Conservation (phyloP, 2,329 filamentous ascomycete genomes). For the Sarocladium brachiariae region DNA sequence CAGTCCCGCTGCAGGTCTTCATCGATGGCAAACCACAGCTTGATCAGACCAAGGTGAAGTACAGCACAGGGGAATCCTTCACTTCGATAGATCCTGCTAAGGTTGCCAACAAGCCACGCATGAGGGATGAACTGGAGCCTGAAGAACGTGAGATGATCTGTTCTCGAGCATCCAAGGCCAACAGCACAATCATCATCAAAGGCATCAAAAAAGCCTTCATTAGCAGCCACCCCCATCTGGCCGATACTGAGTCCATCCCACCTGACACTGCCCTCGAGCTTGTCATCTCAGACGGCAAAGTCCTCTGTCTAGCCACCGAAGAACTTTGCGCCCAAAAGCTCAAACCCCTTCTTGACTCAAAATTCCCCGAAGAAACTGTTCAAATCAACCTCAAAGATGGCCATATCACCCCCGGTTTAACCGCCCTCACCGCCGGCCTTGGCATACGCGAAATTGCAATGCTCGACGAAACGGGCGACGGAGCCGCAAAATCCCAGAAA, state of each 20-base stretch:
- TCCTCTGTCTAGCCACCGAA: background rate
- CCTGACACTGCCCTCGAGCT: background rate
- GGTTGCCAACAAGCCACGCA: background rate
- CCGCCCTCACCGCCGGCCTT: background rate
- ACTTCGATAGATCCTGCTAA: background rate
- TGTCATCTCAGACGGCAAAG: background rate
- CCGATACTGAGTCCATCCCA: background rate
- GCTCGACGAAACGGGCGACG: background rate
- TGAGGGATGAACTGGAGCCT: background rate
- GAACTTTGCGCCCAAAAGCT: background rate
- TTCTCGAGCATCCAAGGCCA: background rate
- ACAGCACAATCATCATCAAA: background rate
- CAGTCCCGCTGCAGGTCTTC: conserved; percentile 39
- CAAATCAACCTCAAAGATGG: background rate
- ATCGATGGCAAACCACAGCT: conserved; percentile 36
- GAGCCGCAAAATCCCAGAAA: background rate
- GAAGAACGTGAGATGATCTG: background rate
- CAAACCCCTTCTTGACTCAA: background rate
- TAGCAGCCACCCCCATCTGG: background rate
- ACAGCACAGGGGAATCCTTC: conserved; percentile 24
- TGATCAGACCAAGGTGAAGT: conserved; percentile 23
- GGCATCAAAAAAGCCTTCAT: background rate
- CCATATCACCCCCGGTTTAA: background rate
- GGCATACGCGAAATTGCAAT: background rate
- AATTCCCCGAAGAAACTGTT: background rate